phyloP scores from a whole-genome alignment of 129 eudicot genomes.

The Arctium minus region DNA sequence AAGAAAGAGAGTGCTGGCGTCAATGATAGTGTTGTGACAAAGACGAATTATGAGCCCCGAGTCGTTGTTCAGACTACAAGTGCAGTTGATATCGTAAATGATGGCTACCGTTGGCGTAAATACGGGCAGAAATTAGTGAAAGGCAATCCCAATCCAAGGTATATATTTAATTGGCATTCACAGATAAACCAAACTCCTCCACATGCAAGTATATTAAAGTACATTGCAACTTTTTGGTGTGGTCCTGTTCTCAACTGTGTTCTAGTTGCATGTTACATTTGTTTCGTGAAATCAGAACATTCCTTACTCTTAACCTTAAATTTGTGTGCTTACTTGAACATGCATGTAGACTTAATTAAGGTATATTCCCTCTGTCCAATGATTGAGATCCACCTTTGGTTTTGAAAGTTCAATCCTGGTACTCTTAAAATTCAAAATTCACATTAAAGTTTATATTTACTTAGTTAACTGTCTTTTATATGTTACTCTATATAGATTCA shows the following conservation, averaged over 20 bases:
- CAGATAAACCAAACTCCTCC: not conserved
- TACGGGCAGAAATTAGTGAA: slow-evolving; percentile 80
- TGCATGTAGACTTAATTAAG: no score
- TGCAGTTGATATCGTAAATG: slow-evolving; percentile 70
- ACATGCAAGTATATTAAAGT: not conserved
- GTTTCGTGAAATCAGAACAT: not conserved
- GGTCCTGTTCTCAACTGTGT: not conserved
- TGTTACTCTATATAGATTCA: not conserved
- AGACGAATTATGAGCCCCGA: slow-evolving; percentile 39
- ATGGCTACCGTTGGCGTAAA: slow-evolving; percentile 89
- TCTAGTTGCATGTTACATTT: not conserved
- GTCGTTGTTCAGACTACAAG: slow-evolving; percentile 63
- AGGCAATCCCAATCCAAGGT: slow-evolving; percentile 80
- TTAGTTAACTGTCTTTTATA: no score
- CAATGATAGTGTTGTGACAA: slow-evolving; percentile 33
- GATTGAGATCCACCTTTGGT: not conserved
- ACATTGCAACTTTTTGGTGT: not conserved
- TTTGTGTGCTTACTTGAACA: no score
- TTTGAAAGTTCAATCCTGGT: no score
- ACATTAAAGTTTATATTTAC: not conserved
- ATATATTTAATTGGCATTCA: slow-evolving; percentile 10
- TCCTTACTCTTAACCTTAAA: not conserved
- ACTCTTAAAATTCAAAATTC: no score
- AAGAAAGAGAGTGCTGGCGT: slow-evolving; percentile 38
- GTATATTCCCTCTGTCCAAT: not conserved